A percentile compares a stretch with the other conserved stretches of the same genome.
Evolutionary conservation across 129 eudicot species (phyloP).

Genomic region (Ambrosia trifida): DNA sequence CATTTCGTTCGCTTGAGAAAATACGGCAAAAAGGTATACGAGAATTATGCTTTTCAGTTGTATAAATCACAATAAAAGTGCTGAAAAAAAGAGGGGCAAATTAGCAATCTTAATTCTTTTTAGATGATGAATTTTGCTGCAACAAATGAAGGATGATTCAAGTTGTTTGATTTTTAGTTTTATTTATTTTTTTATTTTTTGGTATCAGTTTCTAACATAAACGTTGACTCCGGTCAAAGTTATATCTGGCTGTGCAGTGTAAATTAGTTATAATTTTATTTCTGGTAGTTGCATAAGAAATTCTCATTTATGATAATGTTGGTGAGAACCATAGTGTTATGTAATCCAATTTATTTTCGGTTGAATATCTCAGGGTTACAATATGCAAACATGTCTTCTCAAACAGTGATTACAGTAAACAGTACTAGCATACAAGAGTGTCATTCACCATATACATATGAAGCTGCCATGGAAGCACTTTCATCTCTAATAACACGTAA

Average conservation of each 20-base stretch:
- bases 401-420: slow-evolving; percentile 36
- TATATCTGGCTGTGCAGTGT: too few species aligned
- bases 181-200: too few species aligned
- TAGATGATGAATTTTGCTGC: too few species aligned
- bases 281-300: too few species aligned
- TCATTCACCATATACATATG: slow-evolving; percentile 54
- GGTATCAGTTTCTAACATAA: too few species aligned
- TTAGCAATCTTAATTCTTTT: too few species aligned
- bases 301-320: too few species aligned
- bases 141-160: too few species aligned
- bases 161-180: too few species aligned
- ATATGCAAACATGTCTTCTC: slow-evolving; percentile 49
- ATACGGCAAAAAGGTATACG: slow-evolving; percentile 42
- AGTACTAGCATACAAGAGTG: slow-evolving; percentile 32
- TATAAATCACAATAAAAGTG: not conserved
- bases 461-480: slow-evolving; percentile 89
- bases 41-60: not conserved
- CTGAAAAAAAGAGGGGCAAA: slow-evolving; percentile 1
- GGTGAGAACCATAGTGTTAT: too few species aligned
- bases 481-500: slow-evolving; percentile 75
- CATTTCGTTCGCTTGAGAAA: slow-evolving; percentile 34
- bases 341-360: not conserved
- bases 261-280: too few species aligned
- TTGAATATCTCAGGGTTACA: slow-evolving; percentile 39
- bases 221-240: too few species aligned